A percentile compares a stretch with the other conserved stretches of the same genome.
Evolutionary conservation across 331 rosid genomes (phyloP).

Genomic region (Saraca asoca): DNA sequence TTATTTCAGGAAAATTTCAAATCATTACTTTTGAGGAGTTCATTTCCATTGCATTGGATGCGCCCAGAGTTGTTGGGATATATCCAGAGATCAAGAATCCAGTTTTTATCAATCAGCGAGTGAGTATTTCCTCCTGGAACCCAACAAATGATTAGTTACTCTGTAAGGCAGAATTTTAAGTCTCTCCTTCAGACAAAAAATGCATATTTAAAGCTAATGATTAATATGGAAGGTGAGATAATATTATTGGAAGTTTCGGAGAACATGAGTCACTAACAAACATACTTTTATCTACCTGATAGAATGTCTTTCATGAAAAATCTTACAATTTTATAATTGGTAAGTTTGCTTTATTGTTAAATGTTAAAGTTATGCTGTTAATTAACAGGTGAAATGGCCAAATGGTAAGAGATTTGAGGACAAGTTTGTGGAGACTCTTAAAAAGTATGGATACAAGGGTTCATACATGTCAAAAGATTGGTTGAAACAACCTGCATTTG

Average conservation of each 20-base stretch:
- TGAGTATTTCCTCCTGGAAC: slow-evolving; percentile 53
- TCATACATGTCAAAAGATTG: slow-evolving; percentile 81
- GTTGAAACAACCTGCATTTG: slow-evolving; percentile 82
- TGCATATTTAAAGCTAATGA: not conserved
- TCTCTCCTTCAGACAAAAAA: no score
- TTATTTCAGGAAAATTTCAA: slow-evolving; percentile 63
- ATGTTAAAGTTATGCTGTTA: slow-evolving; percentile 8
- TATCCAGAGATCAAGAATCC: slow-evolving; percentile 95
- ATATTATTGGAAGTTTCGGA: slow-evolving; percentile 24
- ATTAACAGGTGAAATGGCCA: slow-evolving; percentile 82
- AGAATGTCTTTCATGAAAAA: slow-evolving; percentile 17
- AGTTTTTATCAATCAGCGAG: slow-evolving; percentile 75
- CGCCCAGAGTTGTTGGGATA: slow-evolving; percentile 91
- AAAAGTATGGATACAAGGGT: slow-evolving; percentile 90
- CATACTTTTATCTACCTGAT: slow-evolving; percentile 5
- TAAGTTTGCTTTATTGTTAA: not conserved
- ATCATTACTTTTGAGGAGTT: slow-evolving; percentile 90
- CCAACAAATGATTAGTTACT: slow-evolving; percentile 22
- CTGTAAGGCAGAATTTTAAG: not conserved
- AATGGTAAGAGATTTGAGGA: slow-evolving; percentile 74
- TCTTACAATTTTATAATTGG: slow-evolving; percentile 22
- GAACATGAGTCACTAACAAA: not conserved
- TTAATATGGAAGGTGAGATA: not conserved
- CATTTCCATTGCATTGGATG: slow-evolving; percentile 80
- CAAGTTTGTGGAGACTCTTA: slow-evolving; percentile 79